phyloP scores from a whole-genome alignment of 176 grass and related monocot species.

The Alopecurus myosuroides region DNA sequence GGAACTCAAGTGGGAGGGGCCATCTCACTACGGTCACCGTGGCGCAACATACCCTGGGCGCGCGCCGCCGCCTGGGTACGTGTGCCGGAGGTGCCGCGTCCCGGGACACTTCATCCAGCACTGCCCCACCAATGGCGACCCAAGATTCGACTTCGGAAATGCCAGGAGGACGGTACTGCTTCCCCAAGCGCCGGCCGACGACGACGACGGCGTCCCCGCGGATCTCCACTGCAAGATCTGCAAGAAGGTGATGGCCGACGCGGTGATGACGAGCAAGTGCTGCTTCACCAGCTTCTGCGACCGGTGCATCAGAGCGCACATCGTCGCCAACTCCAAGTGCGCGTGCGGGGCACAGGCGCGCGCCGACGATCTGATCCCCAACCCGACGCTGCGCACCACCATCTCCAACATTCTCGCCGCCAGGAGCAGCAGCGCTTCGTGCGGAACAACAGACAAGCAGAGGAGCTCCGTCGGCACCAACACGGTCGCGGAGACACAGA shows the following conservation, averaged over 20 bases:
- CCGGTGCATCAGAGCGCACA: not conserved
- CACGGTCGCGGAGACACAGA: not conserved
- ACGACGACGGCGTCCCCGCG: not conserved
- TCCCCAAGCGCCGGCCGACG: not conserved
- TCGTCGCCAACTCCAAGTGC: not conserved
- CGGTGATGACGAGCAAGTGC: not conserved
- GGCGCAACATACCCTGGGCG: not conserved
- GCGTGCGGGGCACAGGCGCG: not conserved
- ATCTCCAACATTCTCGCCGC: not conserved
- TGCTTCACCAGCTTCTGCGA: not conserved
- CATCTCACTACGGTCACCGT: not conserved
- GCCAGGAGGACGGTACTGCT: not conserved
- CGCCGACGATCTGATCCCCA: not conserved
- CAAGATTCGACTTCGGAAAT: not conserved
- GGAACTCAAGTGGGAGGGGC: no score
- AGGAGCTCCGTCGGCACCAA: not conserved
- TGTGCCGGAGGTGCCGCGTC: not conserved
- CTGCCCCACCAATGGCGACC: not conserved
- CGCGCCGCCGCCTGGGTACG: not conserved
- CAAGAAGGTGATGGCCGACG: not conserved
- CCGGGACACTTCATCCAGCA: no score
- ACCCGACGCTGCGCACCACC: not conserved
- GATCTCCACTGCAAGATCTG: not conserved
- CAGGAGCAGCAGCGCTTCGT: not conserved
- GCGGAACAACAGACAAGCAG: not conserved